Base-by-base conservation (phyloP, 108 stramenopile species). In the Conticribra guillardii region DNA sequence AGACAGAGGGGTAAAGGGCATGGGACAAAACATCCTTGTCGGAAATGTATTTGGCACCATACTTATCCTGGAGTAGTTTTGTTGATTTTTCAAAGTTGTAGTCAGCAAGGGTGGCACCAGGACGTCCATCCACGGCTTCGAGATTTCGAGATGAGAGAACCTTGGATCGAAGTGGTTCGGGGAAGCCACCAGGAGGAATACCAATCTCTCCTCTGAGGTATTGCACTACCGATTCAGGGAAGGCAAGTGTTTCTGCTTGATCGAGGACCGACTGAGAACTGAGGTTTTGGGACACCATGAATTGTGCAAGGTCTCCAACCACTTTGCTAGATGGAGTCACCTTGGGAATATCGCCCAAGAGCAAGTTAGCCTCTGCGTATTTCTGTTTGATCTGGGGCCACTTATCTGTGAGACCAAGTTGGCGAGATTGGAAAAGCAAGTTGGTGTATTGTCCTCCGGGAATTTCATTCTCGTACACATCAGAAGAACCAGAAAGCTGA, bases 1-100 rank as follows among this genome's bases (percentile, higher is more conserved):
- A 93, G 23, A 94, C 93, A 54, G 76, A 63, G 32, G 97, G 96
- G 80, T 98, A 98, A 32, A 97, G 80, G 9, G 90, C 93, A 77
- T 91, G 80, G 48, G 87, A 90, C 54, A 98, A 64, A 24, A 96
- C 76, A 60, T 97, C 96, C 63, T 75, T 77, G 30, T 94, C 91
- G 17, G 64, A 70, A 71, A 97, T 90, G 34, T 67, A 67, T 4
- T 71, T 73, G 15, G 79, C 34, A 21, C 91, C 91, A 45, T 81
- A 80, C 80, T 73, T 76, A 8, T 60, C 85, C 67, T 63, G 54
- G 21, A 93, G 84, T 15, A 71, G 54, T 51, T 63, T 67, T 65
- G 62, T 60, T 50, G 76, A 82, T 16, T 60, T 69, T 7, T 84
- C 85, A 55, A 93, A 90, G 69, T 91, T 74, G 45, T 85, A 81